A percentile compares a stretch with the other conserved stretches of the same genome.
Conservation (phyloP, 2,329 filamentous ascomycete species). For the Penicillium sp. region DNA sequence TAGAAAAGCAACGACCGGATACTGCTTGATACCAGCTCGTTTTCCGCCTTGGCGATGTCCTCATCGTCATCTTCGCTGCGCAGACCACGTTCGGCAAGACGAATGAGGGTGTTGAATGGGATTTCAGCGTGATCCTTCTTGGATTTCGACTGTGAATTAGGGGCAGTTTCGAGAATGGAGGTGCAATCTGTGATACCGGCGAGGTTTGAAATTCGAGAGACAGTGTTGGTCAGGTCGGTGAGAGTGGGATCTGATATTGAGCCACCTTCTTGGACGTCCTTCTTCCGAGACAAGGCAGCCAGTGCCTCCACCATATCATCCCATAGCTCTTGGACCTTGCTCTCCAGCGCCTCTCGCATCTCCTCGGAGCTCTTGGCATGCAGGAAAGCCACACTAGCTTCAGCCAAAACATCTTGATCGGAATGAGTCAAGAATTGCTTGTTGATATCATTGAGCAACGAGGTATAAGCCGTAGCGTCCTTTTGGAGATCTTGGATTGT, state of each 20-base stretch:
- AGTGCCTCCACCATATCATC: conserved; percentile 76
- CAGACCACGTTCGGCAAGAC: conserved; percentile 71
- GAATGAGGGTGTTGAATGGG: conserved; percentile 65
- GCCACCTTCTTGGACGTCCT: conserved; percentile 69
- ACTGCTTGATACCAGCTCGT: conserved; percentile 71
- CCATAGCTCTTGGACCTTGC: conserved; percentile 79
- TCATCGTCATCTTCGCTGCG: conserved; percentile 62
- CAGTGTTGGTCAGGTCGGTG: conserved; percentile 67
- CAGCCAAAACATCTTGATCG: conserved; percentile 77
- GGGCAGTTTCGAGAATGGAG: conserved; percentile 65
- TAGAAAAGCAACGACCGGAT: conserved; percentile 80
- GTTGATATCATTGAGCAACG: conserved; percentile 84
- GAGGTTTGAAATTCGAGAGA: conserved; percentile 77
- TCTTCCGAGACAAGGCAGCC: conserved; percentile 66
- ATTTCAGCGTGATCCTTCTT: conserved; percentile 40
- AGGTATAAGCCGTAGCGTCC: conserved; percentile 74
- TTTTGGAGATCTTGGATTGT: conserved; percentile 86
- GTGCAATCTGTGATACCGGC: conserved; percentile 76
- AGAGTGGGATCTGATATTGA: conserved; percentile 65
- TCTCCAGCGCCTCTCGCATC: conserved; percentile 78
- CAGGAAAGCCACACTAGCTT: conserved; percentile 77
- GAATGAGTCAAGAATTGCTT: conserved; percentile 93
- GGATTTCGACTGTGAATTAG: conserved; percentile 34
- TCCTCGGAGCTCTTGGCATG: conserved; percentile 86
- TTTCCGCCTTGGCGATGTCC: conserved; percentile 72